Evolutionary conservation across 768 basidiomycete species (phyloP).

Genomic region (Tephrocybe sp.): DNA sequence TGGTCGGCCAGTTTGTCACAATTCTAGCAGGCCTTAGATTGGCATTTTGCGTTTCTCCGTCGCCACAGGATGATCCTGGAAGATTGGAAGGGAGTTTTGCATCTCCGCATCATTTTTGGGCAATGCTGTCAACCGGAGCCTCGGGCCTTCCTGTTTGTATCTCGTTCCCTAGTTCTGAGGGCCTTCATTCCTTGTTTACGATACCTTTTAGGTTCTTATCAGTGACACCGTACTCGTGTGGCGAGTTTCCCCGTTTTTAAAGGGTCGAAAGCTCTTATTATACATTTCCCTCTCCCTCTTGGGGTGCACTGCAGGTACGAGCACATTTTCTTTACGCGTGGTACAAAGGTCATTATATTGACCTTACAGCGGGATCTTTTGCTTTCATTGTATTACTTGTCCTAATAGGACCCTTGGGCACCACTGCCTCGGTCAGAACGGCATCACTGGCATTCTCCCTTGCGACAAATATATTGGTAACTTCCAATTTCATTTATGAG

Average conservation of each 20-base stretch:
- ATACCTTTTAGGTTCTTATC: background rate
- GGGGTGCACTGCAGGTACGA: background rate
- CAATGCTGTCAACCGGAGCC: background rate
- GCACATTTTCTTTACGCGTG: background rate
- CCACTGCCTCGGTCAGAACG: background rate
- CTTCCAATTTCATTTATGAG: background rate
- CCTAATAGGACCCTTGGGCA: background rate
- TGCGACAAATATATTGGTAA: background rate
- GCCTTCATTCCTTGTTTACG: no score
- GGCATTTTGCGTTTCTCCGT: background rate
- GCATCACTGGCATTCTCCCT: background rate
- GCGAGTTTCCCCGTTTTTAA: background rate
- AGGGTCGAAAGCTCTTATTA: background rate
- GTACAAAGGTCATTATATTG: no score
- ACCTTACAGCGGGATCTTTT: no score
- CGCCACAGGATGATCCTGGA: no score
- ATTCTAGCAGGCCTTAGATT: background rate
- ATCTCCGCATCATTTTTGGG: background rate
- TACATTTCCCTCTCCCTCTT: background rate
- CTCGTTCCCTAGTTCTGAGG: no score
- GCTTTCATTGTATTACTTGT: no score
- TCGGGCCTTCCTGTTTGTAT: background rate
- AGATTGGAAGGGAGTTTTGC: background rate
- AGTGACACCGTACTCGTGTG: background rate
- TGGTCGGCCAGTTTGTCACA: background rate